Percentiles rank a stretch among this genome's conserved stretches.
phyloP scores from a whole-genome alignment of 129 eudicot species.

The Oenanthe sinensis region DNA sequence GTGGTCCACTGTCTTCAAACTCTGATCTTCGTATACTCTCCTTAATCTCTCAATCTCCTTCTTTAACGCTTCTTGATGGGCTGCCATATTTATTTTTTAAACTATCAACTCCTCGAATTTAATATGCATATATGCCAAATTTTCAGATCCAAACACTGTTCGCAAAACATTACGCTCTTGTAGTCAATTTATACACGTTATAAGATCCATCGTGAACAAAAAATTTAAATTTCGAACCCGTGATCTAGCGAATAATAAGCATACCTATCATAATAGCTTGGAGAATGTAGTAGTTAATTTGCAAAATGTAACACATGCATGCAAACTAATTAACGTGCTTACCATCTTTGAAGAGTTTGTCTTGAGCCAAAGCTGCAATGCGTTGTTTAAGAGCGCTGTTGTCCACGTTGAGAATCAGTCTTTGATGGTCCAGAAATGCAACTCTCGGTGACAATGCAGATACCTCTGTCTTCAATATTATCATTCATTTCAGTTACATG shows the following conservation, averaged over 20 bases:
- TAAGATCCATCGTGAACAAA: neutral
- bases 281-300: no score
- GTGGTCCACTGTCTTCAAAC: conserved; percentile 34
- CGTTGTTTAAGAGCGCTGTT: conserved; percentile 85
- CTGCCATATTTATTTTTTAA: conserved; percentile 20
- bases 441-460: conserved; percentile 90
- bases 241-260: no score
- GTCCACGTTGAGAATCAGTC: conserved; percentile 79
- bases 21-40: conserved; percentile 61
- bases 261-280: no score
- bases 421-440: conserved; percentile 82
- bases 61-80: conserved; percentile 90
- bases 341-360: conserved; percentile 95
- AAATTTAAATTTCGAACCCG: neutral
- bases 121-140: neutral
- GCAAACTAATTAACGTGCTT: neutral
- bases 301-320: neutral
- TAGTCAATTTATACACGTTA: neutral
- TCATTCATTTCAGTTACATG: conserved; percentile 10
- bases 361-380: conserved; percentile 90
- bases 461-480: conserved; percentile 60
- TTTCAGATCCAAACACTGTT: neutral
- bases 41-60: conserved; percentile 84
- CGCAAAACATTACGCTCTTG: neutral
- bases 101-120: neutral